Base-by-base conservation (phyloP, 1,284 basidiomycete species). In the Sparassis latifolia region DNA sequence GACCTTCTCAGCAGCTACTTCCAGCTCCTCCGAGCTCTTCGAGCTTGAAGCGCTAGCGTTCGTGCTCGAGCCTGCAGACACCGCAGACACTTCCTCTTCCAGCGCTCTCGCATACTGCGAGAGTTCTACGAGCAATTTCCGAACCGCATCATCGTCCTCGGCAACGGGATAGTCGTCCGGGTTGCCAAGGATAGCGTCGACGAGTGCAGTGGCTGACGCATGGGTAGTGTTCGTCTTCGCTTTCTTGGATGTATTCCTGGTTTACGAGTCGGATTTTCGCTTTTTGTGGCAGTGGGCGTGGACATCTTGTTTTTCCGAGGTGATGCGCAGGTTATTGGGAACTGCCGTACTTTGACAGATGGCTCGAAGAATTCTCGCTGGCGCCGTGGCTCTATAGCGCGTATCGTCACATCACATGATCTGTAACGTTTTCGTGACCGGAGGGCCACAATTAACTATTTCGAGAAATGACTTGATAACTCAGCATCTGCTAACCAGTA, bases 1-100 rank as follows among this genome's bases (percentile, higher is more conserved):
- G 10, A 82, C 61, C 56, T 77, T 80, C 52, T 73, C 73, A 0
- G 73, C 75, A 2, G 72, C 76, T 0, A 48, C 66, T n/a, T 63
- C 59, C 28, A 82, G 55, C 47, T 80, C 66, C 27, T 69, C 69
- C 2, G 59, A 53, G 0, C 69, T 68, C 35, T 57, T 69, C 6
- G 72, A 69, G 52, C 66, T 68, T 32, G 58, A 52, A 0, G 58
- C 60, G 44, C 42, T 2, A 48, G 53, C 38, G 52, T 55, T 47
- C 37, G 42, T 44, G 62, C 48, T 44, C 2, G 49, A 47, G 3
- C 47, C 54, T 30, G 40, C 45, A 20, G 49, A 49, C 4, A 51
- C 52, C 0, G 55, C 52, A 7, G 47, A 45, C 6, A 52, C 51
- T 29, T 51, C 44, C 44, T 62, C 64, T 53, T 80, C 76, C 27